Percentiles rank a stretch among this genome's conserved stretches.
These are phyloP conservation scores for Copromyces sp. DNA, from an alignment of 495 filamentous ascomycete species.

Conservation along the genomic window DNA sequence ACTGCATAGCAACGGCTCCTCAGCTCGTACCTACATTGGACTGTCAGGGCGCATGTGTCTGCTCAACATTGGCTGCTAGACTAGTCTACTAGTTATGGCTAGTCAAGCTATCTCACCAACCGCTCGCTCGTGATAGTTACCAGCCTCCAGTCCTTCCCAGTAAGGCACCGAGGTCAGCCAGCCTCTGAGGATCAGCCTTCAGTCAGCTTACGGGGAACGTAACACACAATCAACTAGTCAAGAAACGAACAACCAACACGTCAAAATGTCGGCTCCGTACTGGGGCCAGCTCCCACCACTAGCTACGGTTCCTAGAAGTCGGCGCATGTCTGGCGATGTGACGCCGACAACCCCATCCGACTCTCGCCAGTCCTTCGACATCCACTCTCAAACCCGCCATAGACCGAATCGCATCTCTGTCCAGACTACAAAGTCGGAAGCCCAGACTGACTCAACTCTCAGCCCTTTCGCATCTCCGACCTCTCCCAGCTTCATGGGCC, in stretches of 20 bases:
- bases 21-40: slow-evolving; percentile 4
- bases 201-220: background rate
- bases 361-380: slow-evolving; percentile 34
- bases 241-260: slow-evolving; percentile 14
- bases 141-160: background rate
- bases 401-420: slow-evolving; percentile 31
- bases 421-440: slow-evolving; percentile 37
- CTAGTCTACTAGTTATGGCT: background rate
- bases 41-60: slow-evolving; percentile 36
- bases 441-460: slow-evolving; percentile 39
- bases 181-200: slow-evolving; percentile 1
- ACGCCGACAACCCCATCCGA: slow-evolving; percentile 18
- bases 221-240: background rate
- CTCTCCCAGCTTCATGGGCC: slow-evolving; percentile 33
- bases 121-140: background rate
- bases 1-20: background rate
- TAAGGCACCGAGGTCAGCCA: background rate
- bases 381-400: slow-evolving; percentile 19
- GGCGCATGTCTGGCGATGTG: slow-evolving; percentile 33
- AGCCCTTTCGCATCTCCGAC: slow-evolving; percentile 42
- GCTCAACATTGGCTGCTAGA: slow-evolving; percentile 29
- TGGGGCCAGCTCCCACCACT: slow-evolving; percentile 33
- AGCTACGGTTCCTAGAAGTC: slow-evolving; percentile 16
- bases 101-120: background rate
- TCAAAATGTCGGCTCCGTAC: slow-evolving; percentile 33